phyloP scores from a whole-genome alignment of 208 protist species.

The Tritrichomonas musculus region DNA sequence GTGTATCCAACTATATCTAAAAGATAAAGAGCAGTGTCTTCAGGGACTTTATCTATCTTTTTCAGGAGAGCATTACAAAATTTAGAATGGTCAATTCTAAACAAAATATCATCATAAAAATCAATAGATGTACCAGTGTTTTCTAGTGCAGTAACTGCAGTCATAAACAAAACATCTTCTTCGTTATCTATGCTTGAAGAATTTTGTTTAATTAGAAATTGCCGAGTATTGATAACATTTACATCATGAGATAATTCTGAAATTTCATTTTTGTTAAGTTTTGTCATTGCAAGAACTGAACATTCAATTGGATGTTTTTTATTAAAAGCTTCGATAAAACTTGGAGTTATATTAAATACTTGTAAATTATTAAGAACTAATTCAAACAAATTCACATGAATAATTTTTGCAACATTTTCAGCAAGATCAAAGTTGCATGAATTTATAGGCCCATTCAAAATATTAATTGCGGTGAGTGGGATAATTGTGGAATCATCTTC shows the following conservation, averaged over 20 bases:
- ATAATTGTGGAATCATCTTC: no score
- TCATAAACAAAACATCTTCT: background rate
- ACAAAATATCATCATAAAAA: background rate
- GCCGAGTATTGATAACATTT: no score
- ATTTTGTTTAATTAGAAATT: background rate
- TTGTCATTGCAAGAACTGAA: background rate
- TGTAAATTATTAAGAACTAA: background rate
- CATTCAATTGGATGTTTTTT: background rate
- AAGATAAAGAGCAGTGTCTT: background rate
- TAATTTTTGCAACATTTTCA: background rate
- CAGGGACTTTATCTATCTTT: background rate
- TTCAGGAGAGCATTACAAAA: background rate
- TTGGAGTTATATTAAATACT: background rate
- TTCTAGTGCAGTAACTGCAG: background rate
- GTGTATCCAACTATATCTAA: background rate
- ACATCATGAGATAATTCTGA: background rate
- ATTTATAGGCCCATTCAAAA: no score
- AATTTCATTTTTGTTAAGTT: background rate
- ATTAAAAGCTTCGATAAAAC: background rate
- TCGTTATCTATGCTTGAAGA: no score
- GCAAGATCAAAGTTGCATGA: no score
- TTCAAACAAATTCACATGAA: background rate
- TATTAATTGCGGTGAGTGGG: no score
- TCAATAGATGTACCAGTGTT: background rate
- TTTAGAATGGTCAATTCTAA: background rate